phyloP scores from a whole-genome alignment of 108 stramenopile species.

The Cyclotella sp. region DNA sequence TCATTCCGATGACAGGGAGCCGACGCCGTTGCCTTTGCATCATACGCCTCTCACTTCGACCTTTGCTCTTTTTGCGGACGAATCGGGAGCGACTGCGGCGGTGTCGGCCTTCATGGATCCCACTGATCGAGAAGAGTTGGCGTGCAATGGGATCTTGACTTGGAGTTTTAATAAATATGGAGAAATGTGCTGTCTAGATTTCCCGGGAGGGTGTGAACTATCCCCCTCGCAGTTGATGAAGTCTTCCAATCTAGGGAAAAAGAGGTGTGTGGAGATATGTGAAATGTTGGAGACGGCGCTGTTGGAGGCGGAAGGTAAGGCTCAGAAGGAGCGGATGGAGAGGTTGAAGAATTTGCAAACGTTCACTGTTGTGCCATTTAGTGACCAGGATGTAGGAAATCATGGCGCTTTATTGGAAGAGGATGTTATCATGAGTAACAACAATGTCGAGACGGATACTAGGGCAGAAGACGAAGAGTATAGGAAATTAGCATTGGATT shows the following conservation, averaged over 20 bases:
- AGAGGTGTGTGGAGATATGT: constrained; percentile 60
- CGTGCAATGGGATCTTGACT: constrained; percentile 75
- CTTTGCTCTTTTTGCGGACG: constrained; percentile 88
- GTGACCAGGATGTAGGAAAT: constrained; percentile 14
- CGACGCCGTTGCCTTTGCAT: constrained; percentile 91
- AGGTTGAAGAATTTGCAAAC: constrained; percentile 39
- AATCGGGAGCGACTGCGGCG: constrained; percentile 47
- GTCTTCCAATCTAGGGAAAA: constrained; percentile 59
- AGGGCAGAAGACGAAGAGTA: constrained; percentile 75
- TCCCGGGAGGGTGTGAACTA: constrained; percentile 81
- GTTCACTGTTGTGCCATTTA: background rate
- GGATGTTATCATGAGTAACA: background rate
- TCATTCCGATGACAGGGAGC: constrained; percentile 87
- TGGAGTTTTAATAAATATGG: constrained; percentile 87
- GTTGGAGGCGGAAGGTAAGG: constrained; percentile 73
- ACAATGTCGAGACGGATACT: constrained; percentile 18
- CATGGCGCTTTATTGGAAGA: background rate
- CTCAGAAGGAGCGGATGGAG: constrained; percentile 67
- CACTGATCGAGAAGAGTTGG: constrained; percentile 83
- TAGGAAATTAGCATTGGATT: constrained; percentile 76
- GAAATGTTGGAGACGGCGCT: constrained; percentile 69
- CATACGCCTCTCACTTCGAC: constrained; percentile 91
- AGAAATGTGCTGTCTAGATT: constrained; percentile 88
- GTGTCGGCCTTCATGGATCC: constrained; percentile 81
- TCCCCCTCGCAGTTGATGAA: constrained; percentile 56